These are phyloP conservation scores for Exsudoporus floridanus DNA, from an alignment of 1,284 basidiomycete genomes.

Conservation along the genomic window DNA sequence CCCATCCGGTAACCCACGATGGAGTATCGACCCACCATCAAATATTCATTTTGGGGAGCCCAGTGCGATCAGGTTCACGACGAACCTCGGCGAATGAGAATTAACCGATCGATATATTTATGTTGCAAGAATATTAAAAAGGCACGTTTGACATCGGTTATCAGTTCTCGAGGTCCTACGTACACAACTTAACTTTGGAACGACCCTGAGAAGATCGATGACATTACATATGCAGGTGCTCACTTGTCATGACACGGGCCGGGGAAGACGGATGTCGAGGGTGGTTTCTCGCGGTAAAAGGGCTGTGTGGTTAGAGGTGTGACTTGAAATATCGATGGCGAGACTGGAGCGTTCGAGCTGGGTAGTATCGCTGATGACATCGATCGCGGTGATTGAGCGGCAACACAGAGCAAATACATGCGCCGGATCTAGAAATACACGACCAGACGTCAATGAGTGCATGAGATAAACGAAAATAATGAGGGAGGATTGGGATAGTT, in stretches of 20 bases:
- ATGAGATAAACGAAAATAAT: neutral
- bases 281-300: neutral
- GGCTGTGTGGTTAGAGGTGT: neutral
- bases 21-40: neutral
- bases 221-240: no score
- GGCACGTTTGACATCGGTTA: neutral
- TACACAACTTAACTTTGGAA: neutral
- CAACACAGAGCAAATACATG: neutral
- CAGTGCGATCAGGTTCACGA: neutral
- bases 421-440: neutral
- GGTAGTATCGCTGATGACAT: neutral
- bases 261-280: neutral
- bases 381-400: neutral
- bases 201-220: conserved; percentile 2
- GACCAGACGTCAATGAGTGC: neutral
- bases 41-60: neutral
- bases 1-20: neutral
- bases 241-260: conserved; percentile 9
- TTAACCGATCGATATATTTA: neutral
- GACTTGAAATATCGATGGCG: neutral
- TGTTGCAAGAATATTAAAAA: neutral
- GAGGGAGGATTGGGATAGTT: neutral
- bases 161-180: neutral
- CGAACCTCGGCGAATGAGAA: conserved; percentile 22
- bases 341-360: neutral